Evolutionary conservation across 2,329 filamentous ascomycete genomes (phyloP), one percentile per base, ranked within the genome.

Genomic region (Fusarium euwallaceae): DNA sequence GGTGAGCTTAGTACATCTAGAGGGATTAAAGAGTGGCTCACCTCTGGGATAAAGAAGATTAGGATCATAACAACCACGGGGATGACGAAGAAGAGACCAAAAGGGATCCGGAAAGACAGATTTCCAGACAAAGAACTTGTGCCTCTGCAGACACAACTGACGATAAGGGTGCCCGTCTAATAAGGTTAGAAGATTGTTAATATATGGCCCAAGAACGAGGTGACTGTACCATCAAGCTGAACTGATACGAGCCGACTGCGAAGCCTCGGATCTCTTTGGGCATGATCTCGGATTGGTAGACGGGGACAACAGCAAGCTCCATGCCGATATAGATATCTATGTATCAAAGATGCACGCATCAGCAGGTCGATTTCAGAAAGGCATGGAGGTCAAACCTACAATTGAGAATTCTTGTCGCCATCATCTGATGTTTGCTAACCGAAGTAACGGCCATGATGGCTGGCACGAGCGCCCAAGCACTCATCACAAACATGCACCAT

Each of bases 401-500:
- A 12, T 56, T 56, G 7, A 56, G 63, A 7, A 72, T 56, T n/a
- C 70, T 55, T 12, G 63, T 56, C 14, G 64, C 66, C 56, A 72
- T 45, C 8, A 72, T 70, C 43, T 72, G 70, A 12, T 69, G 27
- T 22, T 34, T 56, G 9, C 32, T 64, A 6, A 29, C 29, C 6
- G 70, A 69, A 7, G 63, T 70, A 29, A 72, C 53, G 14, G 62
- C 59, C 16, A 72, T 64, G 10, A 59, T 56, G 32, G 63, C 67
- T 5, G 63, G 27, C 0, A 72, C 53, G 5, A 80, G 71, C 1
- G 82, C 78, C 12, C 77, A 83, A 10, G 75, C 56, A 60, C 79
- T 80, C 82, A 85, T 83, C 34, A 32, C 45, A 59, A 82, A 83
- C 75, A 77, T 76, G 64, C 68, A 73, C 72, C 69, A 72, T 12